Percentiles rank a stretch among this genome's conserved stretches.
These are phyloP conservation scores for Murraya koenigii DNA, from an alignment of 345 rosid genomes.

Conservation along the genomic window DNA sequence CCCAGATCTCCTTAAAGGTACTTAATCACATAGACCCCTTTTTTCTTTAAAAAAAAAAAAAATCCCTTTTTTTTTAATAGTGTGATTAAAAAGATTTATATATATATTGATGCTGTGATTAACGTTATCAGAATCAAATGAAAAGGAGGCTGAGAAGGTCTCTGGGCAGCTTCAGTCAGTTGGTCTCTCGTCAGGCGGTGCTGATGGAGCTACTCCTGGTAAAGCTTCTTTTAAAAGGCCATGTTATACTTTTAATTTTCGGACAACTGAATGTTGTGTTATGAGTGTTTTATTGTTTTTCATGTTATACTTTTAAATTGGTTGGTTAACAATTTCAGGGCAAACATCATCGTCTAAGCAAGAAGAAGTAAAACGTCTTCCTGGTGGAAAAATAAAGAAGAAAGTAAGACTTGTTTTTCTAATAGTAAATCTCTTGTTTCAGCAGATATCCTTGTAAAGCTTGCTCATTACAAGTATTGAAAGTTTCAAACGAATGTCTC, in stretches of 20 bases:
- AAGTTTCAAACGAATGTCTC: background rate
- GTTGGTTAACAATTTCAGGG: conserved; percentile 29
- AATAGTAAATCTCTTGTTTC: background rate
- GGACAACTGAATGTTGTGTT: background rate
- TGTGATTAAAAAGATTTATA: too few relatives aligned
- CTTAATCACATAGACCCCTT: background rate
- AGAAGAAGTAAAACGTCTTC: conserved; percentile 88
- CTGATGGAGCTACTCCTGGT: conserved; percentile 46
- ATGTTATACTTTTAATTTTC: background rate
- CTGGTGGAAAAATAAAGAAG: conserved; percentile 93
- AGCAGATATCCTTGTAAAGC: background rate
- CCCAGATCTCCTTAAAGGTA: conserved; percentile 86
- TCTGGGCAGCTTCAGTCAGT: conserved; percentile 65
- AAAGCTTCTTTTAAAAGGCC: background rate
- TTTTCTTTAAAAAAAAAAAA: background rate
- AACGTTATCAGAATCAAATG: conserved; percentile 50
- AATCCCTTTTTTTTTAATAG: background rate
- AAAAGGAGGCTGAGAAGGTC: conserved; percentile 59
- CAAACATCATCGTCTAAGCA: conserved; percentile 43
- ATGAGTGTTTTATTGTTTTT: background rate
- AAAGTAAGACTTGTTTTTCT: conserved; percentile 47
- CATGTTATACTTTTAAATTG: background rate
- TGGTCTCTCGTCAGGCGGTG: conserved; percentile 58
- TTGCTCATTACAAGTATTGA: background rate
- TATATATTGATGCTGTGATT: background rate